Percentiles rank a stretch among this genome's conserved stretches.
These are phyloP conservation scores for Austroboletus novae-zelandiae DNA, from an alignment of 1,284 basidiomycete genomes.

Conservation along the genomic window DNA sequence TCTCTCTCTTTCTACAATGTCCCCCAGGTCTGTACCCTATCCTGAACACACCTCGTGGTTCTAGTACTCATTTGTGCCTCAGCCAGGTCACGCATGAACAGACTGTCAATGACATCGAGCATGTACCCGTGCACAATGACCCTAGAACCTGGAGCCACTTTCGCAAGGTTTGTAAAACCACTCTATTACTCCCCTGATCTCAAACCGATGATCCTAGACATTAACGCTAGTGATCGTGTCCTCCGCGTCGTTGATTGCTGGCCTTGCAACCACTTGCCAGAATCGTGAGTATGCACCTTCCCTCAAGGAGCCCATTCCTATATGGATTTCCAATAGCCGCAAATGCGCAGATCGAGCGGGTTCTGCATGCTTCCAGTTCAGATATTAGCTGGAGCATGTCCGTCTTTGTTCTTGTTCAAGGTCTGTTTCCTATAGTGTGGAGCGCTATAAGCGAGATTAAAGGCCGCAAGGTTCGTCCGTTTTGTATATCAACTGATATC, in stretches of 20 bases:
- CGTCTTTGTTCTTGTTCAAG: constrained; percentile 79
- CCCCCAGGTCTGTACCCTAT: constrained; percentile 8
- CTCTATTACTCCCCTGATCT: background rate
- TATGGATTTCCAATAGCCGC: constrained; percentile 43
- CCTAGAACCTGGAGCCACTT: constrained; percentile 68
- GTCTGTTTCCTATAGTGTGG: constrained; percentile 69
- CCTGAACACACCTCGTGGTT: background rate
- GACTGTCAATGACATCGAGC: background rate
- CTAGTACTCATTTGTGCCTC: background rate
- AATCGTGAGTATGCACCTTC: constrained; percentile 48
- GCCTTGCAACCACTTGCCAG: constrained; percentile 65
- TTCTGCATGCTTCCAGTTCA: constrained; percentile 65
- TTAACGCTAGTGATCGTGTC: constrained; percentile 57
- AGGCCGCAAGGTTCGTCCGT: constrained; percentile 64
- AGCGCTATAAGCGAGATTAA: constrained; percentile 75
- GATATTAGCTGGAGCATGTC: constrained; percentile 76
- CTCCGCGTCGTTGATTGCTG: constrained; percentile 67
- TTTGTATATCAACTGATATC: too few relatives aligned
- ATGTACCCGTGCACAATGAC: constrained; percentile 61
- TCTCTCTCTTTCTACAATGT: constrained; percentile 9
- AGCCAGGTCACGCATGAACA: background rate
- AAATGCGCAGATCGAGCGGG: constrained; percentile 65
- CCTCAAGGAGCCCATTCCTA: background rate
- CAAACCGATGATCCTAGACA: constrained; percentile 36
- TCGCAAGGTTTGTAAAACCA: constrained; percentile 50